A percentile compares a stretch with the other conserved stretches of the same genome.
Conservation (phyloP, 2,329 filamentous ascomycete genomes). For the Alternaria novae-zelandiae region DNA sequence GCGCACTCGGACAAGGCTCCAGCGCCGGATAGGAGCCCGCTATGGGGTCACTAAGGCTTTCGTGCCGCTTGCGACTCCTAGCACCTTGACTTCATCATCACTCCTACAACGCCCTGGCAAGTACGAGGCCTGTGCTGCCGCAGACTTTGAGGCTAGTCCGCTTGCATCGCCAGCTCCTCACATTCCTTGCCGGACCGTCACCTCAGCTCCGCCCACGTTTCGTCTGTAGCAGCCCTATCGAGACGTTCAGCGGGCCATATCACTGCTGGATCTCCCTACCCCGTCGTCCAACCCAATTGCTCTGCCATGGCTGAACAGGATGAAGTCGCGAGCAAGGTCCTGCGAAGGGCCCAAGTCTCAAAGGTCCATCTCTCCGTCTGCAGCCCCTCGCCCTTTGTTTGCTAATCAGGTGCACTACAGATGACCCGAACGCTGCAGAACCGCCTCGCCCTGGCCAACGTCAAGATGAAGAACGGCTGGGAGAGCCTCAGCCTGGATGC, state of each 20-base stretch:
- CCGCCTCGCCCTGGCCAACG: slow-evolving; percentile 91
- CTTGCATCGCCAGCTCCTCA: slow-evolving; percentile 30
- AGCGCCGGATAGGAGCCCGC: slow-evolving; percentile 20
- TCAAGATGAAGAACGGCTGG: slow-evolving; percentile 96
- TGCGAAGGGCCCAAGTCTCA: slow-evolving; percentile 53
- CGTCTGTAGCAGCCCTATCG: slow-evolving; percentile 32
- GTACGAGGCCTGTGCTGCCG: slow-evolving; percentile 35
- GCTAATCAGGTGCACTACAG: slow-evolving; percentile 57
- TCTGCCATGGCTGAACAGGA: slow-evolving; percentile 45
- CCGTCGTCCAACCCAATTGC: slow-evolving; percentile 7
- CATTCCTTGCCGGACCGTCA: slow-evolving; percentile 34
- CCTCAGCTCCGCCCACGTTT: slow-evolving; percentile 39
- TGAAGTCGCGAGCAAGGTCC: slow-evolving; percentile 52
- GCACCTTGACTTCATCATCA: slow-evolving; percentile 10
- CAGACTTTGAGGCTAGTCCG: slow-evolving; percentile 30
- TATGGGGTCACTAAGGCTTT: slow-evolving; percentile 10
- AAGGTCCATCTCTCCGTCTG: slow-evolving; percentile 41
- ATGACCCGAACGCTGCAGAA: slow-evolving; percentile 93
- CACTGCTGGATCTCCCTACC: slow-evolving; percentile 13
- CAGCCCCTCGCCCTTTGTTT: slow-evolving; percentile 25
- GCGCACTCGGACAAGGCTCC: slow-evolving; percentile 26
- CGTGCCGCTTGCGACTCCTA: slow-evolving; percentile 10
- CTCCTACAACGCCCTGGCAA: slow-evolving; percentile 18
- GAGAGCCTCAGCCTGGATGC: slow-evolving; percentile 85
- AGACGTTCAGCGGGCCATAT: slow-evolving; percentile 33